Percentiles rank a stretch among this genome's conserved stretches.
phyloP scores from a whole-genome alignment of 106 monocot species.

The Dendrobium huoshanense region DNA sequence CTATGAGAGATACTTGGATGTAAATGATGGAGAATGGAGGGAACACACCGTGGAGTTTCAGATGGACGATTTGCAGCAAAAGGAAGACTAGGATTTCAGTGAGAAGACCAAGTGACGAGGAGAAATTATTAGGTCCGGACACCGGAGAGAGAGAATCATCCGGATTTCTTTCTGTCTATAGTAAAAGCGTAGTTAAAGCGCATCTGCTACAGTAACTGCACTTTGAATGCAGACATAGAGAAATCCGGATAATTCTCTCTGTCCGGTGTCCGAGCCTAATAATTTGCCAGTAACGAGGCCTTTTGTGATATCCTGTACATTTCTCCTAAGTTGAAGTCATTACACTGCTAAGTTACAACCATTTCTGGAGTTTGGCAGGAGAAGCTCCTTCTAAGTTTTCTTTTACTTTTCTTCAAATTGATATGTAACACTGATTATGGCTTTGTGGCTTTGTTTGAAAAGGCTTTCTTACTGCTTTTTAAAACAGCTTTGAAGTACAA shows the following conservation, averaged over 20 bases:
- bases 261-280: no score
- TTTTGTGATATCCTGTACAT: not conserved
- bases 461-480: no score
- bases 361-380: not conserved
- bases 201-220: no score
- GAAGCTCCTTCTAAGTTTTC: not conserved
- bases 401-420: no score
- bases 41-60: slow-evolving; percentile 47
- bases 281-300: not conserved
- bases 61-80: slow-evolving; percentile 18
- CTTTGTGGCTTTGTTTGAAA: no score
- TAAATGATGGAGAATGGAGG: slow-evolving; percentile 56
- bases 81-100: not conserved
- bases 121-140: no score
- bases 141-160: no score
- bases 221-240: no score
- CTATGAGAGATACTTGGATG: slow-evolving; percentile 67
- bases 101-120: not conserved
- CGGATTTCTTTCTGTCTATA: no score
- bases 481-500: not conserved
- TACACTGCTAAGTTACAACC: not conserved
- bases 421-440: no score
- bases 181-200: no score
- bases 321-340: not conserved
- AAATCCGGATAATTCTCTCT: no score